Percentiles rank a stretch among this genome's conserved stretches.
These are phyloP conservation scores for Cystobasidium slooffiae DNA, from an alignment of 1,284 basidiomycete species.

Conservation along the genomic window DNA sequence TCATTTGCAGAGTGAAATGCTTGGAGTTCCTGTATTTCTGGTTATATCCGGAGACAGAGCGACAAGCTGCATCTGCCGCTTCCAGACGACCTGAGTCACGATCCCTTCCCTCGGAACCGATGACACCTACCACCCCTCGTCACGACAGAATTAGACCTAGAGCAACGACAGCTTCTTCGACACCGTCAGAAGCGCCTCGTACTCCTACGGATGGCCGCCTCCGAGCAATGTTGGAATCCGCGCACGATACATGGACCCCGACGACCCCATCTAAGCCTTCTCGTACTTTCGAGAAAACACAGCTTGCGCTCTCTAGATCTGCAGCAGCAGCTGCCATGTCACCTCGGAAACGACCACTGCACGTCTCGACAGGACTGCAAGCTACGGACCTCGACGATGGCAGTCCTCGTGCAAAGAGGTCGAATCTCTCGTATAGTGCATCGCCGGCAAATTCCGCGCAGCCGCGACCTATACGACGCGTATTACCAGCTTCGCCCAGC, in stretches of 20 bases:
- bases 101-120: neutral
- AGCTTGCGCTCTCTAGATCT: conserved; percentile 26
- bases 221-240: conserved; percentile 35
- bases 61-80: neutral
- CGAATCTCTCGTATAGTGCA: neutral
- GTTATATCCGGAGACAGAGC: conserved; percentile 70
- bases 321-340: conserved; percentile 27
- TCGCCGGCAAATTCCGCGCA: neutral
- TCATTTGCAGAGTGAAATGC: conserved; percentile 76
- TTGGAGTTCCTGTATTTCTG: conserved; percentile 91
- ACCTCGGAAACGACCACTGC: conserved; percentile 29
- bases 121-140: conserved; percentile 17
- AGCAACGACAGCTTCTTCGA: neutral
- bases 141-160: neutral
- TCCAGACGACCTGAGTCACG: neutral
- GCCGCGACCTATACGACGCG: neutral
- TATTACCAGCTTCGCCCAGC: neutral
- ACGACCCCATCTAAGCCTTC: conserved; percentile 38
- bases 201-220: conserved; percentile 27
- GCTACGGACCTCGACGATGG: neutral
- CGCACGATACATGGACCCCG: conserved; percentile 39
- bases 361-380: neutral
- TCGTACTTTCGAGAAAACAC: conserved; percentile 35
- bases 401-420: conserved; percentile 11
- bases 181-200: neutral